Percentiles rank a stretch among this genome's conserved stretches.
These are phyloP conservation scores for Litchi chinensis DNA, from an alignment of 345 rosid genomes.

Conservation along the genomic window DNA sequence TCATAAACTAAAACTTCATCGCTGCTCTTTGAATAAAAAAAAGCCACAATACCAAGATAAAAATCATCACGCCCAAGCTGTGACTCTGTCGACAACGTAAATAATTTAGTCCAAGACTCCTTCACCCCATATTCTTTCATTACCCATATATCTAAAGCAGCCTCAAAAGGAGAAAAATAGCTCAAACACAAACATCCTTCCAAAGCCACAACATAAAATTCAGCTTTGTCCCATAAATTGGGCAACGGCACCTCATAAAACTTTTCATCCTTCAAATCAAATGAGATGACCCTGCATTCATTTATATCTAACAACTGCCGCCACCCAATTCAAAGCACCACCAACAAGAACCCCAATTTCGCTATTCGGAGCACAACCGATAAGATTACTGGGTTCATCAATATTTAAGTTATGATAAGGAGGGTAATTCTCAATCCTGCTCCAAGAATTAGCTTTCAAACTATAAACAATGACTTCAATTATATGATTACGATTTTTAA, in stretches of 20 bases:
- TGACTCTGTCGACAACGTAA: background rate
- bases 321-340: background rate
- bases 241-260: background rate
- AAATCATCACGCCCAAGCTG: too few relatives aligned
- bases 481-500: too few relatives aligned
- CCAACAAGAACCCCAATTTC: background rate
- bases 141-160: too few relatives aligned
- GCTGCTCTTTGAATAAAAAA: background rate
- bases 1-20: background rate
- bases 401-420: too few relatives aligned
- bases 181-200: background rate
- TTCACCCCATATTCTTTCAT: too few relatives aligned
- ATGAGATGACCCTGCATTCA: background rate
- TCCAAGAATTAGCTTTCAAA: background rate
- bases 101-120: too few relatives aligned
- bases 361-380: too few relatives aligned
- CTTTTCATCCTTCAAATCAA: background rate
- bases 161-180: too few relatives aligned
- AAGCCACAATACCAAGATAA: background rate
- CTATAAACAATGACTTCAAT: too few relatives aligned
- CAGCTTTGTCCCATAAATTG: background rate
- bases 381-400: too few relatives aligned
- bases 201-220: background rate
- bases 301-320: background rate
- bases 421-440: background rate